Base-by-base conservation (phyloP, 129 eudicot species). In the Helianthus tuberosus region DNA sequence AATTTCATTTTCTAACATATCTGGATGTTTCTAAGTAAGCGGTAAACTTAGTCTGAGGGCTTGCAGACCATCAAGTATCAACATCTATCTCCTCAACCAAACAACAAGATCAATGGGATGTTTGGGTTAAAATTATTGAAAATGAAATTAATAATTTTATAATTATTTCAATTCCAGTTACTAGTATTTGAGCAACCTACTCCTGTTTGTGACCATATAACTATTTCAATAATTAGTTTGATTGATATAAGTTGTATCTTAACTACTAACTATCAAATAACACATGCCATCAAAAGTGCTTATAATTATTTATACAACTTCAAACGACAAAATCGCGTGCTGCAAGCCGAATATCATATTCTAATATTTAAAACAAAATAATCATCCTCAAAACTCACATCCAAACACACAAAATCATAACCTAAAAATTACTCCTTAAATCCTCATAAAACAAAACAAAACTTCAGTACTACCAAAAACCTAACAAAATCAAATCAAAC, bases 41-140 rank as follows among this genome's bases (percentile, higher is more conserved):
- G 47, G 47, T 32, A 14, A 27, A 13, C 12, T 62, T 6, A 14
- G 25, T 62, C 23, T 0, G 20, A 6, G n/a, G 11, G 39, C 7
- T 59, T 3, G 15, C 27, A 11, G 3, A 27, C 11, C 35, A 35
- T n/a, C 67, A 62, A 13, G 23, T n/a, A n/a, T n/a, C n/a, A n/a
- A n/a, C n/a, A n/a, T n/a, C n/a, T n/a, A 61, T 61, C 66, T 61
- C 47, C 67, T 62, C 20, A 61, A 13, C 47, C 20, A 60, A 60
- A 60, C 66, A 27, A 60, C 66, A 60, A 60, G 43, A 60, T 2
- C 5, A 60, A 60, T 8, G 66, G 17, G 9, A 32, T 60, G 66
- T 6, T 60, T 60, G 44, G 43, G 29, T 12, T 10, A 5, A 39
- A 2, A 32, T 8, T 1, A 29, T 60, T 0, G 0, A 25, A 59